Evolutionary conservation across 805 yeast species (phyloP).

Genomic region (Barnettozyma pratensis): DNA sequence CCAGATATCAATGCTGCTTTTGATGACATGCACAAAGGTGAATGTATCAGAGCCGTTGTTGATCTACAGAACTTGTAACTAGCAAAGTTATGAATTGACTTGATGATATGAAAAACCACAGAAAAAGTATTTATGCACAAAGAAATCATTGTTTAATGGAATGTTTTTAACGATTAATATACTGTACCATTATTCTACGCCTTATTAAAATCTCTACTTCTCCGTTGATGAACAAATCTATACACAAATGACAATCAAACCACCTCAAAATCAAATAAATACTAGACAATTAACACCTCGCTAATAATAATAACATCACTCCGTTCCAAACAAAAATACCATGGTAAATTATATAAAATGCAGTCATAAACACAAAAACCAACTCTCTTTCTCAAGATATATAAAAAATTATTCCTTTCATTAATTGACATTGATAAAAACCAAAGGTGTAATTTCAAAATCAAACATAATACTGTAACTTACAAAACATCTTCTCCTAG

Average conservation of each 20-base stretch:
- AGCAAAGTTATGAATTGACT: background rate
- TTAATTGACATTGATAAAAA: background rate
- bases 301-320: no score
- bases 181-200: no score
- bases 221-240: no score
- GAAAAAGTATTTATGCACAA: no score
- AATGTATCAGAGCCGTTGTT: constrained; percentile 89
- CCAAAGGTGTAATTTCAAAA: background rate
- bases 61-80: constrained; percentile 30
- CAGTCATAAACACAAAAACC: background rate
- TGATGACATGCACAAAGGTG: constrained; percentile 92
- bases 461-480: background rate
- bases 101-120: no score
- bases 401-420: background rate
- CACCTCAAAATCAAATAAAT: no score
- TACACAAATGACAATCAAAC: no score
- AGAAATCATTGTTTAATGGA: no score
- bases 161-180: no score
- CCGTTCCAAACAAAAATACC: no score
- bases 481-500: background rate
- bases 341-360: background rate
- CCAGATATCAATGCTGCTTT: constrained; percentile 81
- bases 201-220: no score
- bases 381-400: background rate
- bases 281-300: no score